Evolutionary conservation across 1,284 basidiomycete species (phyloP).

Genomic region (Tilletia horrida): DNA sequence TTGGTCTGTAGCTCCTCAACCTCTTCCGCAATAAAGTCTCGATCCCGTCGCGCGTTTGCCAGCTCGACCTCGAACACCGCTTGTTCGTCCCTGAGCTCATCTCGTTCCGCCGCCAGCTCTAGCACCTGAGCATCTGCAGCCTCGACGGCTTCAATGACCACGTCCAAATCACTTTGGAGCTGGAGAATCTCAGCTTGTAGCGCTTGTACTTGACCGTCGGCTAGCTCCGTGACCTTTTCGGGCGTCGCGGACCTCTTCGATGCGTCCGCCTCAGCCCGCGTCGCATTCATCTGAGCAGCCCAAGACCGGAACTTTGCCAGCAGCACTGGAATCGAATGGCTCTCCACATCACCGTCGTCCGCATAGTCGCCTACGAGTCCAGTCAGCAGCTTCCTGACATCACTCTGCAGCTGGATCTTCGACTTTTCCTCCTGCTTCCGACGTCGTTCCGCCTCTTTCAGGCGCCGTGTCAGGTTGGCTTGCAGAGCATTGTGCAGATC

Average conservation of each 20-base stretch:
- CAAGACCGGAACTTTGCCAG: conserved; percentile 5
- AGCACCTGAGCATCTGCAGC: background rate
- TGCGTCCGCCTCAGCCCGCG: background rate
- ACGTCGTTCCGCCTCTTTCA: background rate
- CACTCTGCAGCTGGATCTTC: background rate
- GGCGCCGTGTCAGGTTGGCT: conserved; percentile 7
- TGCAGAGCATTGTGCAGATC: conserved; percentile 8
- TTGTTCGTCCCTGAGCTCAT: conserved; percentile 9
- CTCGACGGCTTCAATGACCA: background rate
- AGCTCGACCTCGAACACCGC: conserved; percentile 4
- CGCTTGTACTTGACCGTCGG: background rate
- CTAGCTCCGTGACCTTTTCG: background rate
- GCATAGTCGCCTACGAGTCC: background rate
- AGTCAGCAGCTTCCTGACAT: background rate
- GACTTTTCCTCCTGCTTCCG: background rate
- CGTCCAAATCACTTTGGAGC: background rate
- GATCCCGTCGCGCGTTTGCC: background rate
- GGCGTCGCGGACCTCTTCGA: background rate
- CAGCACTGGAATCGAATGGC: background rate
- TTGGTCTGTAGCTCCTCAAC: background rate
- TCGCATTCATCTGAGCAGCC: background rate
- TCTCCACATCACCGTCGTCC: background rate
- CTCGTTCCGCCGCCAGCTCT: conserved; percentile 4
- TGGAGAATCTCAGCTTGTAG: background rate
- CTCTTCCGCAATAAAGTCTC: conserved; percentile 2